Evolutionary conservation across 345 rosid species (phyloP), one percentile per base, ranked within the genome.

Genomic region (Psidium friedrichsthalianum): DNA sequence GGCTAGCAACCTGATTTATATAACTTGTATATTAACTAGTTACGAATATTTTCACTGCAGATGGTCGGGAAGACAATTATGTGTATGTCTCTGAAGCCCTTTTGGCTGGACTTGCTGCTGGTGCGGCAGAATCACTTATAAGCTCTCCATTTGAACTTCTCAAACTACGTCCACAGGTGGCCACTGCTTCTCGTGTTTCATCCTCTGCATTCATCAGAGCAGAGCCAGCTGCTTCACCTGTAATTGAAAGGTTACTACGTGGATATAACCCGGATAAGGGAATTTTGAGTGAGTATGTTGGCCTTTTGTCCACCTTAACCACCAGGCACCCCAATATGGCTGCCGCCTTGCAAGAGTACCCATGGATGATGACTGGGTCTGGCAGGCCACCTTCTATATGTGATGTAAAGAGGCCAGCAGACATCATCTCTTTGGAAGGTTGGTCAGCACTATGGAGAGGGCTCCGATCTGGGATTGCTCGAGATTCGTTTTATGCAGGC

Each of bases 351-450:
- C 94, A 90, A 93, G 93, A 92, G 83, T 92, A 92, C 85, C 99
- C 98, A 6, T 96, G 98, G 99, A 97, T 96, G 98, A 95, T 97
- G 93, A 93, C 94, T 74, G 99, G 99, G 47, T 92, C 98, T 56
- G 98, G 99, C 58, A 96, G 89, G 90, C 95, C 96, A 9, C 98
- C 99, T 58, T 84, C 96, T 42, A 93, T 93, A 25, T 93, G 84
- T 86, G 92, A 93, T 87, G 98, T 96, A 85, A 90, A 89, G 85
- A 93, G 92, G 85, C 93, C 92, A 14, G 87, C 91, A 0, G 91
- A 92, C 84, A 88, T 97, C 52, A 88, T 93, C 81, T 93, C 98
- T 42, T 90, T 96, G 88, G 99, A 96, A 92, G 99, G 99, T 83
- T 91, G 90, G 88, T 84, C 92, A 85, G 94, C 96, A 15, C 85